Base-by-base conservation (phyloP, 1,284 basidiomycete genomes). In the Sporisorium graminicola region DNA sequence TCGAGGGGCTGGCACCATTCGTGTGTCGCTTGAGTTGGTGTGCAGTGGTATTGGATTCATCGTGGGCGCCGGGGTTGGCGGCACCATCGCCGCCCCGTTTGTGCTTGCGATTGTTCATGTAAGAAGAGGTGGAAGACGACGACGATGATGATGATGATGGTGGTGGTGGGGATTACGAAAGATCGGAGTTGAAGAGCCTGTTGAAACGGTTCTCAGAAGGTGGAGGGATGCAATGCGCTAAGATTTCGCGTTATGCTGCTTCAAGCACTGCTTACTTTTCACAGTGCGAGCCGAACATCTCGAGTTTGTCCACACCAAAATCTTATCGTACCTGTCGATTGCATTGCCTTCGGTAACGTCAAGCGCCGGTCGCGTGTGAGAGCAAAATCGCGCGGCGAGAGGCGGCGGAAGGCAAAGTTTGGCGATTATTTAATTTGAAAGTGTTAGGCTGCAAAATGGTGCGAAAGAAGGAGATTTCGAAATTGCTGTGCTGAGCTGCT, bases 101-200 rank as follows among this genome's bases (percentile, higher is more conserved):
- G 35, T 70, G 63, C 33, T 70, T 75, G 55, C 67, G 73, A 26
- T 75, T 66, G 46, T 70, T 74, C 65, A 74, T 68, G 22, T 5
- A 43, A 42, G 22, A 2, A 56, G 9, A 2, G 42, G 51, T n/a
- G 42, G 47, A 59, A 18, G 12, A 40, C n/a, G n/a, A n/a, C n/a
- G n/a, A n/a, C n/a, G n/a, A n/a, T n/a, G n/a, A n/a, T n/a, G n/a
- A n/a, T n/a, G n/a, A n/a, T n/a, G n/a, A n/a, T n/a, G n/a, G n/a
- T n/a, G n/a, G n/a, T n/a, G n/a, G n/a, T n/a, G n/a, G n/a, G n/a
- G n/a, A n/a, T n/a, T n/a, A n/a, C n/a, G 24, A 26, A 44, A 13
- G 29, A 24, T 22, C 12, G 10, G 27, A 24, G 18, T 16, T 12
- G 42, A 29, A 16, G 35, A 6, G 3, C 35, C n/a, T 33, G 20